phyloP scores from a whole-genome alignment of 768 basidiomycete genomes.

The Mycena epipterygia region DNA sequence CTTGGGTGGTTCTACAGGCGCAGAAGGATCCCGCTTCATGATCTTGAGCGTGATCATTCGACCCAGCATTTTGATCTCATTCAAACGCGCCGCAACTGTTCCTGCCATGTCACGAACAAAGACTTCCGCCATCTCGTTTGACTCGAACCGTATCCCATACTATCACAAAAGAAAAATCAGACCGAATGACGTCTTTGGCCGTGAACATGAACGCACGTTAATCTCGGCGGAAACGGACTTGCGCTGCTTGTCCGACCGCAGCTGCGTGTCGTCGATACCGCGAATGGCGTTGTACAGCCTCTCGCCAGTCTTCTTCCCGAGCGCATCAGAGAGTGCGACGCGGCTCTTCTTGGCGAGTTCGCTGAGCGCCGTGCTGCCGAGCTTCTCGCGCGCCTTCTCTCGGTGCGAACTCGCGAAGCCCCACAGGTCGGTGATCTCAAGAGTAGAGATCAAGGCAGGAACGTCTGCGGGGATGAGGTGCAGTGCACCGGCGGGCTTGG shows the following conservation, averaged over 20 bases:
- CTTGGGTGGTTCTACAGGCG: slow-evolving; percentile 93
- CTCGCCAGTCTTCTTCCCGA: slow-evolving; percentile 88
- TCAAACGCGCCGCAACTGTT: slow-evolving; percentile 82
- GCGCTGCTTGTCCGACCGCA: slow-evolving; percentile 88
- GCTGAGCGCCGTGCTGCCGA: slow-evolving; percentile 78
- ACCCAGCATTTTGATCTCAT: slow-evolving; percentile 77
- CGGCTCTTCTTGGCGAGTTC: slow-evolving; percentile 78
- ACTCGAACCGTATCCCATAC: slow-evolving; percentile 97
- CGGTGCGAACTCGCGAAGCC: slow-evolving; percentile 86
- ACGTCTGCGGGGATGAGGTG: slow-evolving; percentile 75
- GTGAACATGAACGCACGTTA: slow-evolving; percentile 71
- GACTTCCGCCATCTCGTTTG: slow-evolving; percentile 81
- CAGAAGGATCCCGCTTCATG: slow-evolving; percentile 87
- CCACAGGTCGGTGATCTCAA: slow-evolving; percentile 86
- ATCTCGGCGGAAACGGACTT: slow-evolving; percentile 96
- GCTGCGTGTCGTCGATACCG: slow-evolving; percentile 83
- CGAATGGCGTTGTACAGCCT: slow-evolving; percentile 87
- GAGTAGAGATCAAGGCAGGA: slow-evolving; percentile 67
- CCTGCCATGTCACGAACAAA: slow-evolving; percentile 84
- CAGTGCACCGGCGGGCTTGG: slow-evolving; percentile 92
- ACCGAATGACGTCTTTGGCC: not conserved
- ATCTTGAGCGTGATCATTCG: slow-evolving; percentile 87
- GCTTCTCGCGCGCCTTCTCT: slow-evolving; percentile 85
- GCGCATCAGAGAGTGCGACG: slow-evolving; percentile 71
- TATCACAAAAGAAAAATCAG: slow-evolving; percentile 43